phyloP scores from a whole-genome alignment of 129 eudicot species.

The Calendula officinalis region DNA sequence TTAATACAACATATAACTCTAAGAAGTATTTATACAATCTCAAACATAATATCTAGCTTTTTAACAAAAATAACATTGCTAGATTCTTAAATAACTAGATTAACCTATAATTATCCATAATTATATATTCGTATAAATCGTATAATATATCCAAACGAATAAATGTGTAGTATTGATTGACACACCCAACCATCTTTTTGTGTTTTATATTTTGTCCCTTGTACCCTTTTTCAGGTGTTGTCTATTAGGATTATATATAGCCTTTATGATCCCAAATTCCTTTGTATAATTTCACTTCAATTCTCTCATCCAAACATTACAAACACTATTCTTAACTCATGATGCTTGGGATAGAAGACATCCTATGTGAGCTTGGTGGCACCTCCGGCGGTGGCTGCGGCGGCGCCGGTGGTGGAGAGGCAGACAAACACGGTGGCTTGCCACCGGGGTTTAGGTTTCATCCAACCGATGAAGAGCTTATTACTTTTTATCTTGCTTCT shows the following conservation, averaged over 20 bases:
- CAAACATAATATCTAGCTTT: too few species aligned
- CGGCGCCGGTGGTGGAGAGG: conserved; percentile 37
- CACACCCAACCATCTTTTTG: background rate
- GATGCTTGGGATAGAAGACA: conserved; percentile 78
- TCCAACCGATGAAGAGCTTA: conserved; percentile 94
- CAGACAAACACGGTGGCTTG: conserved; percentile 39
- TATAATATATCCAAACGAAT: too few species aligned
- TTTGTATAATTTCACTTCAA: conserved; percentile 35
- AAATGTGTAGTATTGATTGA: background rate
- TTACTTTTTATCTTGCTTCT: conserved; percentile 81
- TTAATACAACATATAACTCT: too few species aligned
- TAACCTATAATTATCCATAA: too few species aligned
- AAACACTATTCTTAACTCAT: background rate
- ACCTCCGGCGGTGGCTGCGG: conserved; percentile 1
- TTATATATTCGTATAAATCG: too few species aligned
- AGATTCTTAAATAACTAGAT: too few species aligned
- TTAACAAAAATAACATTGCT: too few species aligned
- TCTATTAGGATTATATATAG: conserved; percentile 15
- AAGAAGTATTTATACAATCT: too few species aligned
- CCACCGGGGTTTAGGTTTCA: conserved; percentile 96
- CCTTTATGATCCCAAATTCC: conserved; percentile 37
- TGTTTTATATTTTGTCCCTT: conserved; percentile 19
- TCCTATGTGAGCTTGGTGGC: conserved; percentile 60
- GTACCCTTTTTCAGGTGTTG: conserved; percentile 31
- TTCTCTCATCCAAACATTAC: conserved; percentile 5